phyloP scores from a whole-genome alignment of 2,329 filamentous ascomycete genomes.

The Hysterium pulicare region DNA sequence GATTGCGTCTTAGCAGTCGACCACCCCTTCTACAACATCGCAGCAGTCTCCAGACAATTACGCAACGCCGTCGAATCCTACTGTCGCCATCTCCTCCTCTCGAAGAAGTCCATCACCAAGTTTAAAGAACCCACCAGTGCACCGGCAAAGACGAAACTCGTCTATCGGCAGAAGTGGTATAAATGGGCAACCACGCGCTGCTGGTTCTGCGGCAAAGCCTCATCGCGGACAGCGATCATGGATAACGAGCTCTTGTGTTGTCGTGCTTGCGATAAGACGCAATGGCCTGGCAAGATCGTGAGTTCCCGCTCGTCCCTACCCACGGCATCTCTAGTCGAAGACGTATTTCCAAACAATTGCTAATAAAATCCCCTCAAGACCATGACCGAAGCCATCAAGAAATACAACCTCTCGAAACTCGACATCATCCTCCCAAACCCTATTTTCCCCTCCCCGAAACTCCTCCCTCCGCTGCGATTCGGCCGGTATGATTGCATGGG shows the following conservation, averaged over 20 bases:
- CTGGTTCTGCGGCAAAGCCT: background rate
- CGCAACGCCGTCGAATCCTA: background rate
- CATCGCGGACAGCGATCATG: background rate
- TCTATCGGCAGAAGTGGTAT: background rate
- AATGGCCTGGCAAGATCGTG: conserved; percentile 2
- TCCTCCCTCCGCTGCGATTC: background rate
- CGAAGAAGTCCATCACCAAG: background rate
- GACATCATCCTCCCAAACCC: conserved; percentile 1
- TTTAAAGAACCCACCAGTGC: background rate
- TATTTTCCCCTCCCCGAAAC: background rate
- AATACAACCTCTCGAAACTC: conserved; percentile 1
- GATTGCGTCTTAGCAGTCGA: background rate
- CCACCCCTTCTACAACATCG: conserved; percentile 1
- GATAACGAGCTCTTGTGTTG: background rate
- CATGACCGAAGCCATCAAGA: conserved; percentile 1
- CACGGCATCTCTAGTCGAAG: too few species aligned
- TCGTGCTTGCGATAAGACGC: background rate
- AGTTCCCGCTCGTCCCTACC: too few species aligned
- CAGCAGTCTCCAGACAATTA: background rate
- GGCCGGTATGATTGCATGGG: background rate
- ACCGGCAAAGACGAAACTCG: background rate
- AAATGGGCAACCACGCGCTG: background rate
- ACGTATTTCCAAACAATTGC: too few species aligned
- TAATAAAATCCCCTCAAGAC: too few species aligned
- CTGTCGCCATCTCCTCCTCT: background rate